Conservation (phyloP, 768 basidiomycete species). For the Stropharia rugosoannulata region DNA sequence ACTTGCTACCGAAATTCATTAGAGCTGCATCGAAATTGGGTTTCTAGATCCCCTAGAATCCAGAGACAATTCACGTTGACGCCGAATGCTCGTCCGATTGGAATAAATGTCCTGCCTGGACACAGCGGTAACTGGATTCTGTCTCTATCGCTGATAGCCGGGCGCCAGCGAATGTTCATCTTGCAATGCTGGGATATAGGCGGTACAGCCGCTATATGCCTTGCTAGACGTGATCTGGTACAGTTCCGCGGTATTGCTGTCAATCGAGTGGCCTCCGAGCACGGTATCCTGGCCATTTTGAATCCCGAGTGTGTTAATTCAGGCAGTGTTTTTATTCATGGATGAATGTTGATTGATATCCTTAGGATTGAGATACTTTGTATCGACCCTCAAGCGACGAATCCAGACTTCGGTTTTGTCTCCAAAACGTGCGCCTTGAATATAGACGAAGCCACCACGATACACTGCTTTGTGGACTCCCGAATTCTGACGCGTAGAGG, state of each 20-base stretch:
- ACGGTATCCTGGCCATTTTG: constrained; percentile 40
- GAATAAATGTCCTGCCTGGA: constrained; percentile 47
- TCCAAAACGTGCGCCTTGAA: constrained; percentile 28
- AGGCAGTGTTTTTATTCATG: neutral
- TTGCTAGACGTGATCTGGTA: constrained; percentile 38
- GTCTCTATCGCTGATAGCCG: constrained; percentile 32
- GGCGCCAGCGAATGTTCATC: constrained; percentile 18
- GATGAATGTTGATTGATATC: neutral
- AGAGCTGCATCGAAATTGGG: constrained; percentile 50
- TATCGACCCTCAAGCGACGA: constrained; percentile 33
- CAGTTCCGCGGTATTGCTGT: constrained; percentile 44
- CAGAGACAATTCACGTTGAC: constrained; percentile 9
- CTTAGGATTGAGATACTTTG: constrained; percentile 41
- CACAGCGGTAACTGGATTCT: constrained; percentile 44
- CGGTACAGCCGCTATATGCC: constrained; percentile 29
- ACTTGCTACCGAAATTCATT: constrained; percentile 35
- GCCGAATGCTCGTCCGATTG: constrained; percentile 35
- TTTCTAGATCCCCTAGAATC: constrained; percentile 21
- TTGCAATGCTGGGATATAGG: constrained; percentile 61
- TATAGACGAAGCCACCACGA: constrained; percentile 21
- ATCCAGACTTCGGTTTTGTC: constrained; percentile 37
- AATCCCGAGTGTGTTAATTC: constrained; percentile 33
- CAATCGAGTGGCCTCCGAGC: constrained; percentile 36
- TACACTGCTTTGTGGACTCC: constrained; percentile 35
- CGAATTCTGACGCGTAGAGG: constrained; percentile 35